Evolutionary conservation across 1,284 basidiomycete genomes (phyloP), one percentile per base, ranked within the genome.

Genomic region (Sanguinoderma infundibulare): DNA sequence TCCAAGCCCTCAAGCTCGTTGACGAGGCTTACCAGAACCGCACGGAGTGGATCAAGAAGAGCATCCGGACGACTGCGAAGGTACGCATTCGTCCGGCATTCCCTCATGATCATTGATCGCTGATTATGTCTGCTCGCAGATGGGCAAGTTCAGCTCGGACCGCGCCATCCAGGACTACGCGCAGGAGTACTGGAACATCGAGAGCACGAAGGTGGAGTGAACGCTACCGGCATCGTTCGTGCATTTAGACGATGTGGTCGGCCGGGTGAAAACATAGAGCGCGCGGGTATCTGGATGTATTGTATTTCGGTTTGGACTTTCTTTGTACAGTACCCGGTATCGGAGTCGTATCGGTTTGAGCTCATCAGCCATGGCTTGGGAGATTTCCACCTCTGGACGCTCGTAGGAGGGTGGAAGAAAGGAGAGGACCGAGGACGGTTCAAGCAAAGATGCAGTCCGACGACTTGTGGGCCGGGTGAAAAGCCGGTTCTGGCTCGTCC

Each of bases 131-230:
- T 7, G 28, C 28, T 47, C 72, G 66, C 73, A 92, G 86, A 97
- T 96, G 95, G 95, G 94, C 75, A 95, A 95, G 74, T 97, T 97
- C 81, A 94, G 92, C 74, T 94, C 92, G 44, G 95, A 97, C 74
- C 86, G 95, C 59, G 92, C 93, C 3, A 95, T 96, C 70, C 86
- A 89, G 69, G 92, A 94, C 74, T 96, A 96, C 69, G 94, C 94
- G 1, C 87, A 92, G 76, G 88, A 74, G 64, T 74, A 71, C 70
- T 74, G 73, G 73, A 74, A 73, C 70, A 70, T 74, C 62, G 73
- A 74, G 65, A 67, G 66, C 60, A 68, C 69, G 40, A 73, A 70
- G 63, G 67, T 72, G 49, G 62, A 55, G 36, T 63, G 32, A 56
- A 22, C 20, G 14, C 5, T 8, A 24, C 26, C 2, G 40, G 4